Evolutionary conservation across 768 basidiomycete species (phyloP).

Genomic region (Collybia nuda): DNA sequence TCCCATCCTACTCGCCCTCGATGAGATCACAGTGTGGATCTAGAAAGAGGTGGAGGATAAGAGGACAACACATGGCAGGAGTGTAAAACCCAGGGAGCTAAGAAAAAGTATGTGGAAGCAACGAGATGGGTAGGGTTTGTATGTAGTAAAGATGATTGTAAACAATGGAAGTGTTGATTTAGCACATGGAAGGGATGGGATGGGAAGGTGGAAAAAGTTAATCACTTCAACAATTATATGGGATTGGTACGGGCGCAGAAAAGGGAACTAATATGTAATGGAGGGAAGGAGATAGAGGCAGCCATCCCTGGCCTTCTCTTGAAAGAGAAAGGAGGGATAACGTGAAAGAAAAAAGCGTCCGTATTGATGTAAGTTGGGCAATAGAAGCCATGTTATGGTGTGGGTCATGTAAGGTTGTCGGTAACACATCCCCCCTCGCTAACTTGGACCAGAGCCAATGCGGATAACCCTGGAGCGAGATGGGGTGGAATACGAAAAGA

Average conservation of each 20-base stretch:
- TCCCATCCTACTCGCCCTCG: slow-evolving; percentile 65
- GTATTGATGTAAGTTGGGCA: slow-evolving; percentile 44
- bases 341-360: slow-evolving; percentile 79
- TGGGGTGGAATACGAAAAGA: not conserved
- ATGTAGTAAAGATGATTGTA: slow-evolving; percentile 2
- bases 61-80: slow-evolving; percentile 61
- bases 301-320: slow-evolving; percentile 12
- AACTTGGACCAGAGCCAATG: not conserved
- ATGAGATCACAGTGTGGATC: slow-evolving; percentile 23
- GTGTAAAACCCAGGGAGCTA: slow-evolving; percentile 7
- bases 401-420: slow-evolving; percentile 23
- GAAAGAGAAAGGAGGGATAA: slow-evolving; percentile 15
- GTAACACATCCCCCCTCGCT: slow-evolving; percentile 18
- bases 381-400: slow-evolving; percentile 24
- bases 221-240: slow-evolving; percentile 14
- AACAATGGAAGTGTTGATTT: not conserved
- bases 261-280: slow-evolving; percentile 17
- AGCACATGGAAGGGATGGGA: slow-evolving; percentile 4
- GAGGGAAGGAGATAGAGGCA: slow-evolving; percentile 19
- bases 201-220: slow-evolving; percentile 19
- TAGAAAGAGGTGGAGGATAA: slow-evolving; percentile 54
- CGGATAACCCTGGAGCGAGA: not conserved
- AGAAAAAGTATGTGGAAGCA: slow-evolving; percentile 11
- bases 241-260: slow-evolving; percentile 31
- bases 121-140: slow-evolving; percentile 15